Evolutionary conservation across 1,139 yeast species (phyloP).

Genomic region (Suhomyces guaymorum): DNA sequence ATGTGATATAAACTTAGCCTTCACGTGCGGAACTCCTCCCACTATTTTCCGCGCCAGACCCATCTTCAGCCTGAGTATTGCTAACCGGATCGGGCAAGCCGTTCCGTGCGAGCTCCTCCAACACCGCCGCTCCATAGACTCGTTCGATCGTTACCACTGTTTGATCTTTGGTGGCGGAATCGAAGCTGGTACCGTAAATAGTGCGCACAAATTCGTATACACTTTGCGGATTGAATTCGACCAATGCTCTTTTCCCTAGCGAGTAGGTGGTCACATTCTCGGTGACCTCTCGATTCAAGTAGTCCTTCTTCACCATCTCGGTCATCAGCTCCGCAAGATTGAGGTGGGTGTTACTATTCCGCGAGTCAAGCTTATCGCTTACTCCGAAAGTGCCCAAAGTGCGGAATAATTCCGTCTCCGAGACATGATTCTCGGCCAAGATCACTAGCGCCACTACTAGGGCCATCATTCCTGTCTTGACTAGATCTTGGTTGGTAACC

Average conservation of each 20-base stretch:
- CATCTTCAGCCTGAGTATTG: no score
- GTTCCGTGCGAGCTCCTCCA: constrained; percentile 5
- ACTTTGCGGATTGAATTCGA: constrained; percentile 36
- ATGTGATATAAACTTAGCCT: no score
- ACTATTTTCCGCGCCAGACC: no score
- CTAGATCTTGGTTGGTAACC: constrained; percentile 28
- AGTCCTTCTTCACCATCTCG: constrained; percentile 38
- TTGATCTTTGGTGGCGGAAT: constrained; percentile 22
- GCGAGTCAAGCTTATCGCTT: constrained; percentile 21
- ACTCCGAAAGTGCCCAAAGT: constrained; percentile 33
- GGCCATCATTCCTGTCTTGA: constrained; percentile 32
- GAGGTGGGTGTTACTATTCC: constrained; percentile 27
- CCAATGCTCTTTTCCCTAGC: constrained; percentile 36
- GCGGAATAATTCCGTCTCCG: constrained; percentile 28
- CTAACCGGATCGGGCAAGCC: constrained; percentile 4
- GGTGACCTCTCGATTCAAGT: constrained; percentile 25
- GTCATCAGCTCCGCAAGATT: constrained; percentile 28
- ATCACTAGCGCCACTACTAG: constrained; percentile 32
- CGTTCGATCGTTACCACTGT: constrained; percentile 30
- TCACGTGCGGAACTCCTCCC: no score
- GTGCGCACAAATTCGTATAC: constrained; percentile 29
- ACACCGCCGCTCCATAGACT: constrained; percentile 22
- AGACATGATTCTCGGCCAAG: constrained; percentile 35
- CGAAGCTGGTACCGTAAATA: constrained; percentile 32
- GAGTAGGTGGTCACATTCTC: constrained; percentile 26